Evolutionary conservation across 306 rosid species (phyloP), one percentile per base, ranked within the genome.

Genomic region (Gleditsia sinensis): DNA sequence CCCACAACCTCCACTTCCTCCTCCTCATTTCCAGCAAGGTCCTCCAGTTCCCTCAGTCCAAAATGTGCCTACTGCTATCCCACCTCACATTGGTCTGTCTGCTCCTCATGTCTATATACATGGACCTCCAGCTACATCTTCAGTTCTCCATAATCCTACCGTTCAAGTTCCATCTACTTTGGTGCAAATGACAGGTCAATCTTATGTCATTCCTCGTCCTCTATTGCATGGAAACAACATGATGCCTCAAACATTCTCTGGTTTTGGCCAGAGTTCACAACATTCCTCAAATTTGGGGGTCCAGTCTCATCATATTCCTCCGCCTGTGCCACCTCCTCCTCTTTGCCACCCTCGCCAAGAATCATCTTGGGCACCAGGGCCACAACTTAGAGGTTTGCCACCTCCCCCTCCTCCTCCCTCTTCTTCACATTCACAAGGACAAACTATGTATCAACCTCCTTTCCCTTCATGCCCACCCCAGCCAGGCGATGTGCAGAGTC

Each of bases 401-500:
- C 81, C 79, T 40, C 83, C 86, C 51, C 86, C 77, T 2, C 83
- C 74, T 3, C 80, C 80, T 37, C 73, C 82, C 49, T 24, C 83
- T 11, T 71, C 73, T 45, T 82, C 84, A 21, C 91, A 79, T 45
- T 80, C 84, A 23, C 93, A 83, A 57, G 90, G 84, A 63, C 87
- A 84, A 39, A 51, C 74, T 46, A 58, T 83, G 50, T 81, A 83
- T 75, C 82, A 73, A 30, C 55, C 80, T 61, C 67, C 75, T 20
- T 63, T 62, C 28, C 66, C 46, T 69, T 78, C 72, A 2, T 77
- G 75, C n/a, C 86, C 75, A 55, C 78, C 60, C 10, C 86, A n/a
- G n/a, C n/a, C n/a, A n/a, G n/a, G n/a, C n/a, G n/a, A n/a, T n/a
- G n/a, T n/a, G n/a, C n/a, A n/a, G n/a, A n/a, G n/a, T n/a, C n/a